Evolutionary conservation across 371 early-diverging fungal species (phyloP).

Genomic region (Dinochytrium kinnereticum): DNA sequence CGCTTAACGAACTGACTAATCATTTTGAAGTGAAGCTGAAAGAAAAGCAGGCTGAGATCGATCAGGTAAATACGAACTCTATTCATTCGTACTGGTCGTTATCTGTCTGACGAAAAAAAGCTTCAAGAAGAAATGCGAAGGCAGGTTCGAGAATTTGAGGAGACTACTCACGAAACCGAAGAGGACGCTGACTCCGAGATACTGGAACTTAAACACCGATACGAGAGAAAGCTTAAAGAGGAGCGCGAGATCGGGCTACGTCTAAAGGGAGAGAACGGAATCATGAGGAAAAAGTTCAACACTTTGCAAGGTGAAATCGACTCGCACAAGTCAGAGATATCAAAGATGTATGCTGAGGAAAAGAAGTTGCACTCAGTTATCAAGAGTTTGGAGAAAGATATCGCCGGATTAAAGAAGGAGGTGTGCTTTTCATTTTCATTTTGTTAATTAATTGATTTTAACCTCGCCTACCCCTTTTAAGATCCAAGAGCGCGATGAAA

Average conservation of each 20-base stretch:
- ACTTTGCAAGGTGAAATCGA: constrained; percentile 64
- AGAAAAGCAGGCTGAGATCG: constrained; percentile 59
- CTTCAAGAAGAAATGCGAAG: constrained; percentile 56
- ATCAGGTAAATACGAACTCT: constrained; percentile 52
- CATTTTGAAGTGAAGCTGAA: constrained; percentile 53
- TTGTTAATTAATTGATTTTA: background rate
- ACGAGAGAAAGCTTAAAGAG: constrained; percentile 59
- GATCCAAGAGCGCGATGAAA: constrained; percentile 64
- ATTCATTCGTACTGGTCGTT: background rate
- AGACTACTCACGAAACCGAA: constrained; percentile 58
- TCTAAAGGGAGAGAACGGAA: constrained; percentile 63
- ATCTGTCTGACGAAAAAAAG: constrained; percentile 25
- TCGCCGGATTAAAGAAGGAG: constrained; percentile 60
- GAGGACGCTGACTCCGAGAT: constrained; percentile 63
- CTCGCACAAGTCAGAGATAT: constrained; percentile 59
- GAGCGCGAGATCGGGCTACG: constrained; percentile 57
- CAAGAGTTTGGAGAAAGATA: constrained; percentile 63
- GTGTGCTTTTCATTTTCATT: constrained; percentile 26
- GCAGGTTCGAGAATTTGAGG: constrained; percentile 56
- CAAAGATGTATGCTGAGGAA: constrained; percentile 59
- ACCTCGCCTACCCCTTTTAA: no score
- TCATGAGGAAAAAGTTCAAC: constrained; percentile 64
- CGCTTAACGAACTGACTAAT: constrained; percentile 49
- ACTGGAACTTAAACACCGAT: constrained; percentile 51
- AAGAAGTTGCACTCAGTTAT: constrained; percentile 62